A percentile compares a stretch with the other conserved stretches of the same genome.
Conservation (phyloP, 176 grass and related monocot species). For the Carex pumila region DNA sequence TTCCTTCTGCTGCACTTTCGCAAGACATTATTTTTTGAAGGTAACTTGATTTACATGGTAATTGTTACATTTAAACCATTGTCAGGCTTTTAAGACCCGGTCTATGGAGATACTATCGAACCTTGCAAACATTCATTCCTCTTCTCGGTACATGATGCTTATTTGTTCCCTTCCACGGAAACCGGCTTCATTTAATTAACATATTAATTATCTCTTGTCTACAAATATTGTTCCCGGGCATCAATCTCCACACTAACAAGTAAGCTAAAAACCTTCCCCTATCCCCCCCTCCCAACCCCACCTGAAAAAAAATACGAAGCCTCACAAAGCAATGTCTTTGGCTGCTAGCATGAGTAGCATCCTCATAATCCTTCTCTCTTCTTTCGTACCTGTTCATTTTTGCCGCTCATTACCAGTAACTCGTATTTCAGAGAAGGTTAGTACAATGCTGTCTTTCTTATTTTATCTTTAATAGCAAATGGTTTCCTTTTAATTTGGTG, state of each 20-base stretch:
- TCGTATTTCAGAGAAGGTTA: background rate
- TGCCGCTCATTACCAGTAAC: background rate
- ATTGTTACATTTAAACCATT: background rate
- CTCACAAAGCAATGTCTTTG: slow-evolving; percentile 1
- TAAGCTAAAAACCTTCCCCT: background rate
- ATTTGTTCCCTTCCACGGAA: slow-evolving; percentile 15
- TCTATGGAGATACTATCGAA: background rate
- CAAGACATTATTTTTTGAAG: no score
- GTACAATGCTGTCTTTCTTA: background rate
- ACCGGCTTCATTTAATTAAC: slow-evolving; percentile 8
- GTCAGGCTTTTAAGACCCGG: background rate
- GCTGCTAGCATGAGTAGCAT: background rate
- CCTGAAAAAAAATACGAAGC: background rate
- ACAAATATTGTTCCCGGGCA: background rate
- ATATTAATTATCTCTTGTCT: background rate
- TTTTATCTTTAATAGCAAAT: background rate
- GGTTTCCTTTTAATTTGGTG: background rate
- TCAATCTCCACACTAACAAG: background rate
- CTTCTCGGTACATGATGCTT: slow-evolving; percentile 25
- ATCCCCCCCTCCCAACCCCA: no score
- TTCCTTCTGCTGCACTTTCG: no score
- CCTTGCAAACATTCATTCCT: slow-evolving; percentile 19
- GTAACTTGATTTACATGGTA: no score
- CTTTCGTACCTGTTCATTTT: background rate
- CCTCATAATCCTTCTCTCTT: background rate